Percentiles rank a stretch among this genome's conserved stretches.
Evolutionary conservation across 2,329 filamentous ascomycete genomes (phyloP).

Genomic region (Diplodia intermedia): DNA sequence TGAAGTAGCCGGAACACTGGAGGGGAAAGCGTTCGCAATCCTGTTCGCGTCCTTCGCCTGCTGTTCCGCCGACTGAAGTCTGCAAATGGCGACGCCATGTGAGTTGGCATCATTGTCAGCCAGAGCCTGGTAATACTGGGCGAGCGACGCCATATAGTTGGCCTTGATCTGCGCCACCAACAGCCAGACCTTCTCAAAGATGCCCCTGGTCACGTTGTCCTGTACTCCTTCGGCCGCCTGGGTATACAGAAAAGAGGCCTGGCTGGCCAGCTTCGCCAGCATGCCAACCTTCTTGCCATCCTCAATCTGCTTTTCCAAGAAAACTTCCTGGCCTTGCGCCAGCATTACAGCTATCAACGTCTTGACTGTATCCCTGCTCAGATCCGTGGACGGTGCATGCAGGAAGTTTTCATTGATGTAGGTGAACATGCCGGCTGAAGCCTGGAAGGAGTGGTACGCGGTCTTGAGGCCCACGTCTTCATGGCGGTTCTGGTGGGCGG

Average conservation of each 20-base stretch:
- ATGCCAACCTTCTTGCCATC: slow-evolving; percentile 93
- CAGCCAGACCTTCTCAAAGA: slow-evolving; percentile 95
- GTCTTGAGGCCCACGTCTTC: slow-evolving; percentile 95
- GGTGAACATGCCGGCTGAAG: slow-evolving; percentile 98
- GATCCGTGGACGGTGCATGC: slow-evolving; percentile 93
- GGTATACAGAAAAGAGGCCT: slow-evolving; percentile 84
- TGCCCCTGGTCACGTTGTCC: slow-evolving; percentile 86
- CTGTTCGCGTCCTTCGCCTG: slow-evolving; percentile 80
- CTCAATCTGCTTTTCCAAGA: slow-evolving; percentile 91
- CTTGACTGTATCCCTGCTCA: slow-evolving; percentile 95
- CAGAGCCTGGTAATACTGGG: slow-evolving; percentile 91
- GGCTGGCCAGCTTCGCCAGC: slow-evolving; percentile 89
- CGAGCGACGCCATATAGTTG: slow-evolving; percentile 80
- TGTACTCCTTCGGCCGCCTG: slow-evolving; percentile 90
- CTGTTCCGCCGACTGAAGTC: slow-evolving; percentile 80
- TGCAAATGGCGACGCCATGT: slow-evolving; percentile 82
- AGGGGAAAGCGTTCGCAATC: slow-evolving; percentile 79
- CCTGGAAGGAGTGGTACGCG: slow-evolving; percentile 97
- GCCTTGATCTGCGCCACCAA: slow-evolving; percentile 86
- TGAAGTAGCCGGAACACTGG: slow-evolving; percentile 76
- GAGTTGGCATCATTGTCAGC: slow-evolving; percentile 89
- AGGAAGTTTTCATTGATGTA: slow-evolving; percentile 99
- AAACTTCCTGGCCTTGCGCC: slow-evolving; percentile 95
- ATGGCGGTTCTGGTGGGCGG: slow-evolving; percentile 86
- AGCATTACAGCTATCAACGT: slow-evolving; percentile 91